Evolutionary conservation across 176 grass and related monocot genomes (phyloP).

Genomic region (Musa acuminata): DNA sequence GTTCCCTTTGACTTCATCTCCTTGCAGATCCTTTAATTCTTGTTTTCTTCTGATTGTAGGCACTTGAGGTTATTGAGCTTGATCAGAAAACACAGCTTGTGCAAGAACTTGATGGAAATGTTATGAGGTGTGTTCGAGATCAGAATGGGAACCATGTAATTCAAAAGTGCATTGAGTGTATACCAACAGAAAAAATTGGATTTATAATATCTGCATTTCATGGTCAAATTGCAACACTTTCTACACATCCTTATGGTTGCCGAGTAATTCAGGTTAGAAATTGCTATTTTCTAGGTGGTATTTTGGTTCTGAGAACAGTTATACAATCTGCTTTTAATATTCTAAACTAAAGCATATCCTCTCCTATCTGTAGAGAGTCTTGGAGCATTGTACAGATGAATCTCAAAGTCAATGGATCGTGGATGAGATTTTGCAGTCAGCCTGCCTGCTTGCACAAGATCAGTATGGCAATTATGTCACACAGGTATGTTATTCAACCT

Average conservation of each 20-base stretch:
- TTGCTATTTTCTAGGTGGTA: background rate
- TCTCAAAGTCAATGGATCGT: slow-evolving; percentile 86
- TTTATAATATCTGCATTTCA: slow-evolving; percentile 78
- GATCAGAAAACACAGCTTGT: slow-evolving; percentile 79
- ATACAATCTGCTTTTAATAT: background rate
- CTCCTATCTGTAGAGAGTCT: slow-evolving; percentile 50
- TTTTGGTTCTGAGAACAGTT: background rate
- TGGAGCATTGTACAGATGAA: slow-evolving; percentile 77
- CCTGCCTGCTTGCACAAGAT: slow-evolving; percentile 80
- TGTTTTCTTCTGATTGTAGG: slow-evolving; percentile 42
- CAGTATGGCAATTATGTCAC: slow-evolving; percentile 99
- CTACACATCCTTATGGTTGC: slow-evolving; percentile 96
- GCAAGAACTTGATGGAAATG: slow-evolving; percentile 77
- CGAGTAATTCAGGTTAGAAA: slow-evolving; percentile 80
- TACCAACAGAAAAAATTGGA: slow-evolving; percentile 70
- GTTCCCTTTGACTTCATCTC: background rate
- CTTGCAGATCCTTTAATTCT: background rate
- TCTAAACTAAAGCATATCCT: background rate
- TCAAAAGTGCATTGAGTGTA: slow-evolving; percentile 97
- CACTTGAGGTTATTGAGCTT: slow-evolving; percentile 90
- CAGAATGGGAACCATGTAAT: slow-evolving; percentile 99
- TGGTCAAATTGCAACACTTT: slow-evolving; percentile 77
- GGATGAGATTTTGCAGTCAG: slow-evolving; percentile 90
- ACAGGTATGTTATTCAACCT: slow-evolving; percentile 40
- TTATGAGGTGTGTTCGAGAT: slow-evolving; percentile 92